phyloP scores from a whole-genome alignment of 306 rosid species.

The Ormosia emarginata region DNA sequence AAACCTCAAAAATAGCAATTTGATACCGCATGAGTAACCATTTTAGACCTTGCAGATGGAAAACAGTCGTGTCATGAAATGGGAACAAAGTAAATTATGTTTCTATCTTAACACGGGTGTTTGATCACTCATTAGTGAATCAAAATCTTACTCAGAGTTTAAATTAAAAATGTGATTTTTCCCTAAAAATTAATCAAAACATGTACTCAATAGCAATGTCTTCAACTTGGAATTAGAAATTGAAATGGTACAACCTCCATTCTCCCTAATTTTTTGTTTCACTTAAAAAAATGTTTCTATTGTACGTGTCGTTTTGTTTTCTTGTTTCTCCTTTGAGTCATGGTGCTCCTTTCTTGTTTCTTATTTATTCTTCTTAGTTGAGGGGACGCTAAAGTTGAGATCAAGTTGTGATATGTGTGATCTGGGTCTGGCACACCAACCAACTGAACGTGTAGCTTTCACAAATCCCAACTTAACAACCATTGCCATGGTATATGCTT shows the following conservation, averaged over 20 bases:
- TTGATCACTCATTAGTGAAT: too few relatives aligned
- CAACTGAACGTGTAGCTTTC: background rate
- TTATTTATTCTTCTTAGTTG: background rate
- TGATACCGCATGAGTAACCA: background rate
- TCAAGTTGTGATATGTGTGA: background rate
- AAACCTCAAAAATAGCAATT: background rate
- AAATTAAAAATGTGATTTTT: too few relatives aligned
- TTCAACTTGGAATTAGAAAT: too few relatives aligned
- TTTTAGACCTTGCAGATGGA: background rate
- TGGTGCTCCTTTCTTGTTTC: background rate
- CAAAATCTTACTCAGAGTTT: too few relatives aligned
- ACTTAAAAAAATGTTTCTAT: too few relatives aligned
- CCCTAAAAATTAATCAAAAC: too few relatives aligned
- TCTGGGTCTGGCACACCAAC: background rate
- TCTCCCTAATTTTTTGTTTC: too few relatives aligned
- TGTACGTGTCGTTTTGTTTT: background rate
- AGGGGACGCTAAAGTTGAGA: slow-evolving; percentile 21
- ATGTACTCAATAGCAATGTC: too few relatives aligned
- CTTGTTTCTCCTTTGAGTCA: background rate
- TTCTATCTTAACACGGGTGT: too few relatives aligned
- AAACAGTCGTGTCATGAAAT: background rate
- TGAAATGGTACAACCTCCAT: too few relatives aligned
- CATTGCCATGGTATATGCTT: slow-evolving; percentile 37
- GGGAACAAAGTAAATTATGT: background rate
- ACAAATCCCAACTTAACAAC: slow-evolving; percentile 8